Conservation (phyloP, 2,329 filamentous ascomycete genomes). For the Ceratocystis diversiconidia region DNA sequence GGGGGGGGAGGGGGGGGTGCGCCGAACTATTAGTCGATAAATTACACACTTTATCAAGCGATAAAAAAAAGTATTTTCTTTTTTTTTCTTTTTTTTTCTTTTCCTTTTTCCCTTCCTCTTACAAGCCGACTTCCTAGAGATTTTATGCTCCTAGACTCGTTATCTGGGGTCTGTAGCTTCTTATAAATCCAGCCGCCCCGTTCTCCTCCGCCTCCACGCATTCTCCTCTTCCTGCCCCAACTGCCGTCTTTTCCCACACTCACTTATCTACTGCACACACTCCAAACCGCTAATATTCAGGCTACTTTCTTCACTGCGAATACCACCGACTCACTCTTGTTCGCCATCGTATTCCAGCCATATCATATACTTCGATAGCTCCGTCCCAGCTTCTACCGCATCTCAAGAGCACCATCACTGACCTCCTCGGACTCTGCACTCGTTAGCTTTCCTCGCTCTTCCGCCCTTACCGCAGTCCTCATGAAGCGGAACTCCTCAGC, state of each 20-base stretch:
- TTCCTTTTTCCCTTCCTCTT: neutral
- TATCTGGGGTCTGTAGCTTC: conserved; percentile 8
- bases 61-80: neutral
- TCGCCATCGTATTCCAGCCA: too few species aligned
- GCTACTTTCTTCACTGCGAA: too few species aligned
- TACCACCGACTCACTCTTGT: too few species aligned
- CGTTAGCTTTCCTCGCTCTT: neutral
- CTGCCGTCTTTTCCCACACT: neutral
- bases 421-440: neutral
- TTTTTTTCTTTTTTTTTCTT: neutral
- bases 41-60: neutral
- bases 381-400: neutral
- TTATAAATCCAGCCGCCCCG: conserved; percentile 9
- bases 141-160: neutral
- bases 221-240: neutral
- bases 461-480: conserved; percentile 31
- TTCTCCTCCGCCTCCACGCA: conserved; percentile 2
- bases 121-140: conserved; percentile 8
- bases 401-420: neutral
- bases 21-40: neutral
- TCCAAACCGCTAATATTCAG: neutral
- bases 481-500: conserved; percentile 63
- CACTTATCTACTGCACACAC: neutral
- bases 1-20: neutral
- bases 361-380: neutral